phyloP scores from a whole-genome alignment of 495 filamentous ascomycete species.

The Penicillium parvum region DNA sequence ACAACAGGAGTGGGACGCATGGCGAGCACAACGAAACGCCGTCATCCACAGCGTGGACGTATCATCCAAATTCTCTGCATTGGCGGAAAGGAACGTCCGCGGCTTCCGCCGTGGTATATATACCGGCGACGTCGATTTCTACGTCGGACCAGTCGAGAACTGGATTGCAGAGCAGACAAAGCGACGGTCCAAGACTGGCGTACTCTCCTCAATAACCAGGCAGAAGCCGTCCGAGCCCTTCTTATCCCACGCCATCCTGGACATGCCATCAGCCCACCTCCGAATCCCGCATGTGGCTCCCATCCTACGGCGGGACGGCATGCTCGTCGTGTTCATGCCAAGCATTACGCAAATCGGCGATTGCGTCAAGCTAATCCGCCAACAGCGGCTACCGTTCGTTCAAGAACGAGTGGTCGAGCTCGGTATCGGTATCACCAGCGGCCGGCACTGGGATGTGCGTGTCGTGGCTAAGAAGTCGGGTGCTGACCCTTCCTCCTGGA shows the following conservation, averaged over 20 bases:
- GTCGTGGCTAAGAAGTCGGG: slow-evolving; percentile 43
- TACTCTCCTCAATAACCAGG: slow-evolving; percentile 14
- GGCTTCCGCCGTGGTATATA: slow-evolving; percentile 70
- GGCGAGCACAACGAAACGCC: slow-evolving; percentile 53
- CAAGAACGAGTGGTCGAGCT: slow-evolving; percentile 64
- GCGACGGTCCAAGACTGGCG: slow-evolving; percentile 22
- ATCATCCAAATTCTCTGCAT: slow-evolving; percentile 50
- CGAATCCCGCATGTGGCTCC: slow-evolving; percentile 55
- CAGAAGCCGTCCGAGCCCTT: slow-evolving; percentile 46
- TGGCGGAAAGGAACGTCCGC: slow-evolving; percentile 56
- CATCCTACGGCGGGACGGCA: slow-evolving; percentile 56
- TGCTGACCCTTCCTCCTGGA: slow-evolving; percentile 40
- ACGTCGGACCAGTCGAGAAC: slow-evolving; percentile 58
- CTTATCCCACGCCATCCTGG: slow-evolving; percentile 62
- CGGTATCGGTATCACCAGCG: slow-evolving; percentile 50
- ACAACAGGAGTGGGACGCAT: slow-evolving; percentile 34
- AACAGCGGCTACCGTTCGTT: slow-evolving; percentile 48
- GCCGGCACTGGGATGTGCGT: slow-evolving; percentile 64
- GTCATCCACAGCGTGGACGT: slow-evolving; percentile 69
- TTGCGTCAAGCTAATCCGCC: slow-evolving; percentile 50
- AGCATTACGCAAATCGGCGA: slow-evolving; percentile 71
- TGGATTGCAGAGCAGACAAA: slow-evolving; percentile 54
- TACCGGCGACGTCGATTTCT: slow-evolving; percentile 61
- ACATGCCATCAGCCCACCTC: slow-evolving; percentile 58
- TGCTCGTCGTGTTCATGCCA: slow-evolving; percentile 65